Evolutionary conservation across 352 stramenopile genomes (phyloP).

Genomic region (Phytophthora vignae): DNA sequence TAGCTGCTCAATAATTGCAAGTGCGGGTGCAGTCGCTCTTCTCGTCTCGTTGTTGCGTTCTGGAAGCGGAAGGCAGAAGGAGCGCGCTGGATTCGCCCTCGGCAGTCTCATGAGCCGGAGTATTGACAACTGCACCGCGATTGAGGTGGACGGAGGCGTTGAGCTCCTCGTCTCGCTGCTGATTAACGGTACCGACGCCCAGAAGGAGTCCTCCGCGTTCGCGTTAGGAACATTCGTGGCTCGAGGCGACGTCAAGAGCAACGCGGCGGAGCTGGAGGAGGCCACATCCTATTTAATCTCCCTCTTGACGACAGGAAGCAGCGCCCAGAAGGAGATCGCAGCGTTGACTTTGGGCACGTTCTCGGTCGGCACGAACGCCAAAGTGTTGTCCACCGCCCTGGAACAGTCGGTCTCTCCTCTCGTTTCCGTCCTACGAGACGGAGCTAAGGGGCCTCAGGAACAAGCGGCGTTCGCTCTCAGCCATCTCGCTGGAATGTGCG

Average conservation of each 20-base stretch:
- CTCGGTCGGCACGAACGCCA: neutral
- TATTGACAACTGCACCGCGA: constrained; percentile 7
- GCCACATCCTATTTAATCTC: constrained; percentile 1
- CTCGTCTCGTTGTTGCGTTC: neutral
- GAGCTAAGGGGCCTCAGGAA: neutral
- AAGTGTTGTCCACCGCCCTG: neutral
- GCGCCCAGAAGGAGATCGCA: constrained; percentile 4
- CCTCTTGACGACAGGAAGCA: neutral
- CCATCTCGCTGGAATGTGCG: constrained; percentile 6
- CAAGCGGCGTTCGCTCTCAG: constrained; percentile 12
- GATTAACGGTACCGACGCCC: neutral
- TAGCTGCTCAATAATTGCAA: neutral
- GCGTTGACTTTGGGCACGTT: constrained; percentile 6
- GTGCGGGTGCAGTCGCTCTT: neutral
- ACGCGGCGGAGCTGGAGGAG: neutral
- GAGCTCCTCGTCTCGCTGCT: constrained; percentile 5
- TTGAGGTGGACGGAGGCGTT: neutral
- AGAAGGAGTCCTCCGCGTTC: constrained; percentile 9
- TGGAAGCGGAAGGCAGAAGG: constrained; percentile 5
- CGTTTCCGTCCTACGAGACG: neutral
- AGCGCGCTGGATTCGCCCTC: neutral
- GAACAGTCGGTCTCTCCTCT: constrained; percentile 2
- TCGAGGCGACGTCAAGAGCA: neutral
- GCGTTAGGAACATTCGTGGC: constrained; percentile 1
- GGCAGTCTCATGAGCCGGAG: constrained; percentile 1